Evolutionary conservation across 1,284 basidiomycete species (phyloP), one percentile per base, ranked within the genome.

Genomic region (Takashimella tepidaria): DNA sequence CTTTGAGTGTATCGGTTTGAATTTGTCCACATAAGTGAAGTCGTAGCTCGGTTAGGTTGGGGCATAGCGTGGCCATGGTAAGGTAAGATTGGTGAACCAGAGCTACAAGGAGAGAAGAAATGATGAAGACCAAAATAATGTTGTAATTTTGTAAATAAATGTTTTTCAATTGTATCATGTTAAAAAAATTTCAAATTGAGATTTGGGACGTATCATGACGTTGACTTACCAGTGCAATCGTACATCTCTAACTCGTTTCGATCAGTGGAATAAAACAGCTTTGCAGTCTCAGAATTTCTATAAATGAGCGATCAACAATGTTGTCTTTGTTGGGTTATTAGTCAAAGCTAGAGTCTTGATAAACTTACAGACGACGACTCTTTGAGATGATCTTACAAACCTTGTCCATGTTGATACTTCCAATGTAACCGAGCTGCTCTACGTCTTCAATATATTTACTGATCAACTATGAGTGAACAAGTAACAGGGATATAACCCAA

Each of bases 1-100:
- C 74, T 11, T 77, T 71, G 40, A 97, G 74, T 20, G 86, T 84
- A 0, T 80, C 73, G 57, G 88, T 83, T 61, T 87, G 82, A 55
- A 98, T 81, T 50, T 86, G 85, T 6, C 95, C 96, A 63, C 93
- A 98, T 62, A 86, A 85, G 64, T 92, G 87, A 19, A 98, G 83
- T 0, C 85, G 83, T 12, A 96, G 80, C 16, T 77, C 78, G 2
- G 83, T 82, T 24, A 97, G 79, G 62, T 87, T 88, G 2, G 90
- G 89, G 65, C 91, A 93, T 37, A 95, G 82, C 23, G 80, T 80
- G 0, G 84, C 82, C 12, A 96, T 79, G 0, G 86, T 82, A 41
- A 79, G 77, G 47, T 91, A 80, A 5, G 86, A 84, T 2, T 81
- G 74, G 1, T 87, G 80, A 0, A 82, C 75, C 24, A 96, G 80